Conservation (phyloP, 2,329 filamentous ascomycete species). For the Xylariaceae sp. region DNA sequence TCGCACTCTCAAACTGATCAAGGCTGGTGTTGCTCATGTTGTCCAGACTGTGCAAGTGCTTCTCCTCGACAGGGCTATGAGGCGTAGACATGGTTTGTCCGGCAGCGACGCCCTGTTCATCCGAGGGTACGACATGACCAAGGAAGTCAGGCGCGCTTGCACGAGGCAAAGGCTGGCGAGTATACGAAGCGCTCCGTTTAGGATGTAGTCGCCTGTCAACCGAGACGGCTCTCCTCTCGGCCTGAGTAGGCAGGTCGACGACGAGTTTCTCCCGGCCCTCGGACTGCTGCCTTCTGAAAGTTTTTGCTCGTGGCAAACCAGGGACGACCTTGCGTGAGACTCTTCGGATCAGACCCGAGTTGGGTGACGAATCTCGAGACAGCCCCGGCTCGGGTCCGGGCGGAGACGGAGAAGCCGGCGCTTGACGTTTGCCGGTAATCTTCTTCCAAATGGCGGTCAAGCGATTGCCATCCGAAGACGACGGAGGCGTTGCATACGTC, state of each 20-base stretch:
- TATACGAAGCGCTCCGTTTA: conserved; percentile 33
- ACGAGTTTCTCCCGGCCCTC: conserved; percentile 72
- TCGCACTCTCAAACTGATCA: conserved; percentile 26
- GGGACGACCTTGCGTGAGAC: conserved; percentile 65
- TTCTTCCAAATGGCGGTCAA: conserved; percentile 23
- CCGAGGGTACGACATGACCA: conserved; percentile 28
- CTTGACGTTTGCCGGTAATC: conserved; percentile 24
- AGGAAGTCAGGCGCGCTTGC: conserved; percentile 48
- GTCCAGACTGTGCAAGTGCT: conserved; percentile 27
- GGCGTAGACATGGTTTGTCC: conserved; percentile 27
- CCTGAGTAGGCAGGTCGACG: conserved; percentile 57
- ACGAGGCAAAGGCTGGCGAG: conserved; percentile 37
- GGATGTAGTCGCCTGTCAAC: conserved; percentile 48
- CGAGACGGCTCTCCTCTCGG: conserved; percentile 69
- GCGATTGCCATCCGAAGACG: conserved; percentile 21
- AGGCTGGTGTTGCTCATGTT: conserved; percentile 17
- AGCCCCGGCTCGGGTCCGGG: conserved; percentile 21
- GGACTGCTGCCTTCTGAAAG: conserved; percentile 78
- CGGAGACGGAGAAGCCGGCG: conserved; percentile 17
- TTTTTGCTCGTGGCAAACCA: conserved; percentile 70
- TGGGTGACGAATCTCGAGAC: conserved; percentile 21
- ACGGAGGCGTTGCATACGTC: conserved; percentile 21
- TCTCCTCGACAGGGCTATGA: conserved; percentile 32
- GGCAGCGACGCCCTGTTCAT: conserved; percentile 21
- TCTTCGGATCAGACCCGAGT: conserved; percentile 37